Base-by-base conservation (phyloP, 1,139 yeast species). In the Candida dubliniensis region DNA sequence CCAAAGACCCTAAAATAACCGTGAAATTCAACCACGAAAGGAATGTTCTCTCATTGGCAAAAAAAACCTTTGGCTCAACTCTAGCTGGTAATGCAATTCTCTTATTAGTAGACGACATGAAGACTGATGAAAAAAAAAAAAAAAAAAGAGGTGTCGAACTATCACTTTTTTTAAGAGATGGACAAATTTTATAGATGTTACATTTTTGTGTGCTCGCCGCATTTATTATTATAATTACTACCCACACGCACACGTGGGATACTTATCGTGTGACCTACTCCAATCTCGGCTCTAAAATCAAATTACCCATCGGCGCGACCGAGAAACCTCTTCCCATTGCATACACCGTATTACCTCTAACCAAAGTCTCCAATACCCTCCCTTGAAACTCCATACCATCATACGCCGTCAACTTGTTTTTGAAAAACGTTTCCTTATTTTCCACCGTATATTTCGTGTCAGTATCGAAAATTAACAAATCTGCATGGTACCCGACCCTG, bases 1-100 rank as follows among this genome's bases (percentile, higher is more conserved):
- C 98, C 49, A 93, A 78, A 38, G 98, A 96, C 29, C 99, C 99
- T 50, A 95, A 77, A 59, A 95, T 89, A 50, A 93, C 98, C 24
- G 99, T 93, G 76, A 95, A 93, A 69, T 93, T 95, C 59, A 93
- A 80, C 99, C 99, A 93, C 39, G 98, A 91, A 51, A 93, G 79
- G 63, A 93, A 93, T 1, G 99, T 93, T 77, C 99, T 88, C 71
- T 93, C 99, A 63, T 95, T 93, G 60, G 99, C 99, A 60, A 93
- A 93, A 74, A 93, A 93, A 31, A 93, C 99, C 68, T 93, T 93
- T 55, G 99, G 99, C 68, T 93, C 99, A 26, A 93, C 96, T 54
- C 99, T 80, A 34, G 97, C 95, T 41, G 99, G 99, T 47, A 95
- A 78, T 8, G 99, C 98, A 57, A 93, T 93, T 73, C 98, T 85